Evolutionary conservation across 2,329 filamentous ascomycete genomes (phyloP).

Genomic region (Trichoderma sp.): DNA sequence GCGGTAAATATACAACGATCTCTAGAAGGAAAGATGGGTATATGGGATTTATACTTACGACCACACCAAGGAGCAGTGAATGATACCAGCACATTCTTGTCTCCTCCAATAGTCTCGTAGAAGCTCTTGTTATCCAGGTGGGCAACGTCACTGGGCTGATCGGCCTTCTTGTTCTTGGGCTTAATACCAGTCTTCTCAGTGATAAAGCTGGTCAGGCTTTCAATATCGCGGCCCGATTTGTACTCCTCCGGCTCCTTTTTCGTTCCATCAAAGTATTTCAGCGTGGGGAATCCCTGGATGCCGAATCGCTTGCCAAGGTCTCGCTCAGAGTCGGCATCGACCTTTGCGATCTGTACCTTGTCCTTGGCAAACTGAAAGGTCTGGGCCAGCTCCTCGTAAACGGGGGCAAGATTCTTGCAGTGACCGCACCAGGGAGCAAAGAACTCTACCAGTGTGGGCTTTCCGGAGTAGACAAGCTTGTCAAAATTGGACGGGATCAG

Average conservation of each 20-base stretch:
- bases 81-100: constrained; percentile 90
- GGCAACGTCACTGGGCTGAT: constrained; percentile 73
- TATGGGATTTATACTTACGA: constrained; percentile 64
- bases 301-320: constrained; percentile 82
- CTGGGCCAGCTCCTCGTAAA: constrained; percentile 83
- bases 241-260: constrained; percentile 84
- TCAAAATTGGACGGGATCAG: constrained; percentile 92
- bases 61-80: constrained; percentile 99
- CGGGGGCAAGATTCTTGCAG: constrained; percentile 95
- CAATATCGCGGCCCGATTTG: constrained; percentile 82
- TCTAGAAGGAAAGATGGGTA: not conserved
- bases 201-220: constrained; percentile 80
- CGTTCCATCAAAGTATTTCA: constrained; percentile 98
- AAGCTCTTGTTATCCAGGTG: constrained; percentile 83
- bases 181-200: constrained; percentile 84
- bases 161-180: constrained; percentile 75
- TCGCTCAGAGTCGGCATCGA: constrained; percentile 91
- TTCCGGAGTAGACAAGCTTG: constrained; percentile 83
- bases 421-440: constrained; percentile 99
- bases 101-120: constrained; percentile 74
- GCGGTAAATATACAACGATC: constrained; percentile 16
- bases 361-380: constrained; percentile 70
- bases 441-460: constrained; percentile 96
- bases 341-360: constrained; percentile 87
- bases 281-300: constrained; percentile 91